A percentile compares a stretch with the other conserved stretches of the same genome.
phyloP scores from a whole-genome alignment of 495 filamentous ascomycete genomes.

The Penicillium pancosmium region DNA sequence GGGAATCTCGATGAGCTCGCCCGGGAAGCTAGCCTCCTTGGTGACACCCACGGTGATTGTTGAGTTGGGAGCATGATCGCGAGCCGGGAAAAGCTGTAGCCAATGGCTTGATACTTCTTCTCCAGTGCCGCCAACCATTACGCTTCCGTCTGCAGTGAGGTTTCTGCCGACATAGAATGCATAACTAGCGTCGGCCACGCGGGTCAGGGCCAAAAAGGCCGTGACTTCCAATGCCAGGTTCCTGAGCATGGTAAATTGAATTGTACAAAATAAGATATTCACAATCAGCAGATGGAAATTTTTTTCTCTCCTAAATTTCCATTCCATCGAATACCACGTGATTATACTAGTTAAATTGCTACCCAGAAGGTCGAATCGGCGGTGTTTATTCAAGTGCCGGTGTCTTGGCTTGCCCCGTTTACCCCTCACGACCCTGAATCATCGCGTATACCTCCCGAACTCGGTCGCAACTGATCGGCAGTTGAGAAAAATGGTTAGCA shows the following conservation, averaged over 20 bases:
- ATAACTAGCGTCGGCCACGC: not conserved
- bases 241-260: not conserved
- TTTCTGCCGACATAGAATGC: not conserved
- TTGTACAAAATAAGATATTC: not conserved
- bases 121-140: not conserved
- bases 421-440: not conserved
- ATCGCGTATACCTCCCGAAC: not conserved
- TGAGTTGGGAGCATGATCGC: not conserved
- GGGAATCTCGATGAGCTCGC: not conserved
- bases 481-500: not conserved
- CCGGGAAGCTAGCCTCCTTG: not conserved
- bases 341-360: not conserved
- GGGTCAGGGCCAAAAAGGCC: not conserved
- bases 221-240: not conserved
- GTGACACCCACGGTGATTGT: not conserved
- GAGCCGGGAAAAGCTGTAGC: not conserved
- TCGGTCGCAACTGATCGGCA: not conserved
- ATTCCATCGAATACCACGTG: not conserved
- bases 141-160: conserved; percentile 1
- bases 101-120: conserved; percentile 4
- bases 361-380: not conserved
- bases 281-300: not conserved
- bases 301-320: not conserved
- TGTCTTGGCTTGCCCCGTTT: conserved; percentile 2
- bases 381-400: not conserved